Evolutionary conservation across 2,329 filamentous ascomycete genomes (phyloP), one percentile per base, ranked within the genome.

Genomic region (Paecilomyces sp.): DNA sequence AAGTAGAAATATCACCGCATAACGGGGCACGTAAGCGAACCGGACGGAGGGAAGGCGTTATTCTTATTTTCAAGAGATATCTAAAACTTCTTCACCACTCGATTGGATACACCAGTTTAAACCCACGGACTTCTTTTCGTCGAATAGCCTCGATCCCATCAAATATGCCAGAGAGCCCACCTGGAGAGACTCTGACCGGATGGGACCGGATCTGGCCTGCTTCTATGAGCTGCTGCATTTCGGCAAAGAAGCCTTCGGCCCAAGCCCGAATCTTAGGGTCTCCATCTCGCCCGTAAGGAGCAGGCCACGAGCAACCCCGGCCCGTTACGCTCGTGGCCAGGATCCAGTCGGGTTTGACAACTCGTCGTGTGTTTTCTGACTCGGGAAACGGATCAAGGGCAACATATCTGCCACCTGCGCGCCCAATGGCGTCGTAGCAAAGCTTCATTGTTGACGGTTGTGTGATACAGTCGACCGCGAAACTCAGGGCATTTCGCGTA

Each of bases 391-490:
- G 69, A n/a, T 41, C 36, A n/a, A 41, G 36, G 13, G 36, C 36
- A 13, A n/a, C n/a, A n/a, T 41, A 41, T 15, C 36, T 15, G 11
- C 36, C 36, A n/a, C 36, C 74, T 57, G 25, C 62, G 25, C 63
- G 64, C 25, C 69, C 74, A 24, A 71, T 71, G 22, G 69, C 69
- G 34, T 50, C 69, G 63, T 71, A 76, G 70, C 76, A 77, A 3
- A 71, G 53, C 3, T 61, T 53, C 51, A 71, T 76, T 0, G 73
- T 70, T 6, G 65, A 62, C 0, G 71, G 57, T 12, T 71, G 65
- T 0, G 74, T 64, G 55, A 81, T 69, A 66, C 74, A 78, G 67
- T 82, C 80, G 2, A 80, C 60, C 1, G 72, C 77, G 58, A 72
- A 73, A 1, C 41, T 60, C 0, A 81, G 72, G 2, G 59, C 60